Percentiles rank a stretch among this genome's conserved stretches.
Conservation (phyloP, 345 rosid species). For the Salix purpurea region DNA sequence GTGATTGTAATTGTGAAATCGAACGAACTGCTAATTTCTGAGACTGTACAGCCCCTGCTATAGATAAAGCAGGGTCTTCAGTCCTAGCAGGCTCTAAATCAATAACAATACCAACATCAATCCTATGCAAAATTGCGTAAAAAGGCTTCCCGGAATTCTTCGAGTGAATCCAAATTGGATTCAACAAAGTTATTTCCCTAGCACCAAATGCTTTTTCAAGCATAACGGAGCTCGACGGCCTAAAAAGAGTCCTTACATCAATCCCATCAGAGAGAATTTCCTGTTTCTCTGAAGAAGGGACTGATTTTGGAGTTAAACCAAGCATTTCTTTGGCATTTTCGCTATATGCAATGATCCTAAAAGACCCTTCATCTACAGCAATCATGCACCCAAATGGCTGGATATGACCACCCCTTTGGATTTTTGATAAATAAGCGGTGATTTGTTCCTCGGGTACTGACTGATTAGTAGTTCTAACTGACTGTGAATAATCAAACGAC, state of each 20-base stretch:
- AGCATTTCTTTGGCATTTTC: slow-evolving; percentile 88
- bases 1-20: slow-evolving; percentile 79
- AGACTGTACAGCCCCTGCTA: slow-evolving; percentile 96
- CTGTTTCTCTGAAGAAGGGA: slow-evolving; percentile 67
- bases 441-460: slow-evolving; percentile 81
- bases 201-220: slow-evolving; percentile 85
- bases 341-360: slow-evolving; percentile 66
- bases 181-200: slow-evolving; percentile 78
- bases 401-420: slow-evolving; percentile 86
- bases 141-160: slow-evolving; percentile 78
- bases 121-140: slow-evolving; percentile 82
- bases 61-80: slow-evolving; percentile 89
- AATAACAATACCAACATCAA: slow-evolving; percentile 92
- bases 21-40: slow-evolving; percentile 95
- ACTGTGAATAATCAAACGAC: slow-evolving; percentile 81
- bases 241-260: slow-evolving; percentile 70
- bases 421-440: slow-evolving; percentile 71
- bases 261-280: slow-evolving; percentile 64
- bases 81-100: slow-evolving; percentile 96
- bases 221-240: slow-evolving; percentile 46
- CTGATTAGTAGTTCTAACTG: slow-evolving; percentile 51
- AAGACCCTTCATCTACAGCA: slow-evolving; percentile 68
- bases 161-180: slow-evolving; percentile 90
- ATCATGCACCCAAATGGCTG: slow-evolving; percentile 95
- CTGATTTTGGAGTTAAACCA: slow-evolving; percentile 77